Percentiles rank a stretch among this genome's conserved stretches.
Evolutionary conservation across 202 grass and related monocot genomes (phyloP).

Genomic region (Zoysia matrella): DNA sequence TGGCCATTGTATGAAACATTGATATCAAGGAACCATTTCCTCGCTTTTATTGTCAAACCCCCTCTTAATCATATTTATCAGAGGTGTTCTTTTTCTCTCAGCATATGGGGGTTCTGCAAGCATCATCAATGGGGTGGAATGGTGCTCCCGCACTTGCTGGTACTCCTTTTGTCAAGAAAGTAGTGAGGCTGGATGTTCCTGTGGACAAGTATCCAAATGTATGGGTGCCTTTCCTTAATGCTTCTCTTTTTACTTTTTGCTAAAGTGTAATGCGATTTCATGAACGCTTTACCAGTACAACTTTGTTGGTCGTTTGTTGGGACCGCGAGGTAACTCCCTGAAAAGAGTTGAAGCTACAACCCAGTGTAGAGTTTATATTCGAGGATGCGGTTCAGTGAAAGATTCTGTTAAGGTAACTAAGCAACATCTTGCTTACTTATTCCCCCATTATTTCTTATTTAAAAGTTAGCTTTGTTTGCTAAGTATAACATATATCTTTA

Average conservation of each 20-base stretch:
- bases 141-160: conserved; percentile 62
- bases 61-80: conserved; percentile 36
- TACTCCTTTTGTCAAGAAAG: conserved; percentile 89
- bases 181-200: conserved; percentile 92
- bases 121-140: conserved; percentile 76
- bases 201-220: conserved; percentile 93
- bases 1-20: neutral
- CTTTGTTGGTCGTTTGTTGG: conserved; percentile 94
- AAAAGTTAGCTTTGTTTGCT: conserved; percentile 30
- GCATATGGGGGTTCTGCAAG: conserved; percentile 70
- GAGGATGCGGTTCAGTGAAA: conserved; percentile 91
- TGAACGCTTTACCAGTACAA: conserved; percentile 67
- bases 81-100: conserved; percentile 52
- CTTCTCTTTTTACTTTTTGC: conserved; percentile 25
- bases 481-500: neutral
- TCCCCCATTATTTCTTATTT: conserved; percentile 16
- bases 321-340: conserved; percentile 71
- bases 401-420: conserved; percentile 86
- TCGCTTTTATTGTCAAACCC: conserved; percentile 7
- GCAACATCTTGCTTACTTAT: neutral
- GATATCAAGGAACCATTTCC: neutral
- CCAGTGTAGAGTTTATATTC: conserved; percentile 85
- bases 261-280: conserved; percentile 25
- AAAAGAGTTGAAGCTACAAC: too few relatives aligned
- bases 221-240: conserved; percentile 44